Conservation (phyloP, 371 early-diverging fungal species). For the Syncephalastrum racemosum region DNA sequence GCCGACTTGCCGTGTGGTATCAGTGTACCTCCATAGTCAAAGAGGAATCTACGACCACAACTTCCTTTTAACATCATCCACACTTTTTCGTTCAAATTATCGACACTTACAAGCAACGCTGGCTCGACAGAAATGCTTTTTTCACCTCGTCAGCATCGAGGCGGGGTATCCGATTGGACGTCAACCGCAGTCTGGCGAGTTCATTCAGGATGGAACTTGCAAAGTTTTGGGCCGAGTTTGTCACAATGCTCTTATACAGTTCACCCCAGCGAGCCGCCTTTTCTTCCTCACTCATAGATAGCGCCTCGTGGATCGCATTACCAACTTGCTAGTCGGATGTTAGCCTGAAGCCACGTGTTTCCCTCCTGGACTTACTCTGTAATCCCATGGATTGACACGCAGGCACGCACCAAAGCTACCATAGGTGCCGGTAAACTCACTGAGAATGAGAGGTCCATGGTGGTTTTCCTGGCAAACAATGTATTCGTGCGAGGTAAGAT, state of each 20-base stretch:
- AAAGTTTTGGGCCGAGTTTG: slow-evolving; percentile 75
- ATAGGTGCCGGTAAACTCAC: slow-evolving; percentile 95
- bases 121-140: slow-evolving; percentile 46
- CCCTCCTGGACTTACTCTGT: slow-evolving; percentile 91
- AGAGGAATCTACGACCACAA: slow-evolving; percentile 46
- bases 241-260: slow-evolving; percentile 65
- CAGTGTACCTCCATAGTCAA: slow-evolving; percentile 91
- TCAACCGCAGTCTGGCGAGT: slow-evolving; percentile 29
- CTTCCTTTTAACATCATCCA: background rate
- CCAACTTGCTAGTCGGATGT: slow-evolving; percentile 68
- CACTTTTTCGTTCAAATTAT: background rate
- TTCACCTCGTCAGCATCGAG: slow-evolving; percentile 42
- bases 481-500: slow-evolving; percentile 97
- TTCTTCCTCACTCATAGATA: slow-evolving; percentile 76
- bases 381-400: slow-evolving; percentile 96
- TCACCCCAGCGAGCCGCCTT: slow-evolving; percentile 87
- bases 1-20: slow-evolving; percentile 65
- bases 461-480: slow-evolving; percentile 94
- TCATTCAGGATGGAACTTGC: slow-evolving; percentile 56
- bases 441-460: slow-evolving; percentile 90
- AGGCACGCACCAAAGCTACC: slow-evolving; percentile 89
- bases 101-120: slow-evolving; percentile 60
- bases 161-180: slow-evolving; percentile 49
- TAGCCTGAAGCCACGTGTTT: slow-evolving; percentile 24
- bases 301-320: slow-evolving; percentile 81